These are phyloP conservation scores for Suhomyces panamericanus DNA, from an alignment of 1,139 yeast genomes.

Conservation along the genomic window DNA sequence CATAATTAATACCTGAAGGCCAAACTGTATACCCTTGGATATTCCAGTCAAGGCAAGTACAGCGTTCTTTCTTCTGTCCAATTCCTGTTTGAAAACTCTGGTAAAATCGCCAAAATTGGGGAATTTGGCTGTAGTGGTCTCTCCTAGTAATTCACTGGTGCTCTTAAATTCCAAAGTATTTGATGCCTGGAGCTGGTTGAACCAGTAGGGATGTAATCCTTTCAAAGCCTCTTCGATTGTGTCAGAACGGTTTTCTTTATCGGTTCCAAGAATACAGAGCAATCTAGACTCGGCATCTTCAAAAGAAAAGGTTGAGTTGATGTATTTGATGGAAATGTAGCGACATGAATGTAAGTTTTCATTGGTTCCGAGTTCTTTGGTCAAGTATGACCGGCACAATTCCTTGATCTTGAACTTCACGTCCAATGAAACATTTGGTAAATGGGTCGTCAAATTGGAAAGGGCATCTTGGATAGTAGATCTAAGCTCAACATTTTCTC, in stretches of 20 bases:
- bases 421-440: slow-evolving; percentile 39
- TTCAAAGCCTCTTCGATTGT: slow-evolving; percentile 77
- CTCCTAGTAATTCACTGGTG: slow-evolving; percentile 42
- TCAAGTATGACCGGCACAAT: slow-evolving; percentile 42
- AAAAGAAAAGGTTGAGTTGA: slow-evolving; percentile 68
- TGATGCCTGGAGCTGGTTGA: slow-evolving; percentile 43
- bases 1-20: slow-evolving; percentile 60
- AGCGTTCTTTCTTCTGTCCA: slow-evolving; percentile 20
- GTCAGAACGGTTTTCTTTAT: slow-evolving; percentile 61
- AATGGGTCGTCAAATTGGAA: slow-evolving; percentile 54
- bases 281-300: slow-evolving; percentile 67
- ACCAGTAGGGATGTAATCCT: slow-evolving; percentile 83
- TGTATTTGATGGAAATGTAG: slow-evolving; percentile 64
- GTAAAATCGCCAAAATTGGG: slow-evolving; percentile 45
- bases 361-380: slow-evolving; percentile 16
- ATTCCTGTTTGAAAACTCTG: slow-evolving; percentile 26
- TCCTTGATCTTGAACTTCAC: slow-evolving; percentile 47
- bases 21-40: slow-evolving; percentile 40
- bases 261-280: slow-evolving; percentile 66
- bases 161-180: slow-evolving; percentile 40
- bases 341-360: slow-evolving; percentile 45
- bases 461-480: slow-evolving; percentile 74
- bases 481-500: slow-evolving; percentile 63
- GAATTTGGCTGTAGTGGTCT: slow-evolving; percentile 35
- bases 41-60: slow-evolving; percentile 8